Percentiles rank a stretch among this genome's conserved stretches.
These are phyloP conservation scores for Zea luxurians DNA, from an alignment of 176 grass and related monocot species.

Conservation along the genomic window DNA sequence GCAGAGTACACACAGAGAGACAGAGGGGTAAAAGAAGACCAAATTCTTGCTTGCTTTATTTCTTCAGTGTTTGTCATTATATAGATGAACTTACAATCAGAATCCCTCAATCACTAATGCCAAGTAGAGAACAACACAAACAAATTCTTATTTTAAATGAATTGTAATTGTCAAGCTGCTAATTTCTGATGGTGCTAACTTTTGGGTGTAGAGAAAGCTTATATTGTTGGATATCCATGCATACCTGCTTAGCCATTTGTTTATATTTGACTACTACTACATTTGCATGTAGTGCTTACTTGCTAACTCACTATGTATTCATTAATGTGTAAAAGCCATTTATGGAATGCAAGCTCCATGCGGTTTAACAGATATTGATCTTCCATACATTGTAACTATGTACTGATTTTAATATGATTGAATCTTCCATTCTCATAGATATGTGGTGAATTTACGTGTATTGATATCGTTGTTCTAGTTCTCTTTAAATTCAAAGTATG, in stretches of 20 bases:
- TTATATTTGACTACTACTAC: constrained; percentile 23
- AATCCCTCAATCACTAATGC: neutral
- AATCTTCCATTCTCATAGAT: constrained; percentile 12
- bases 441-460: constrained; percentile 13
- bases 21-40: neutral
- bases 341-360: constrained; percentile 19
- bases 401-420: constrained; percentile 19
- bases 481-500: constrained; percentile 26
- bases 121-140: neutral
- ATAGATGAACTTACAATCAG: neutral
- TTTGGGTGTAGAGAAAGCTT: neutral
- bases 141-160: neutral
- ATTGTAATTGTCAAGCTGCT: neutral
- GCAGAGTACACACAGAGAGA: neutral
- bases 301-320: neutral
- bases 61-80: neutral
- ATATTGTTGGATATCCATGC: constrained; percentile 14
- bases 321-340: neutral
- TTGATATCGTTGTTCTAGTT: neutral
- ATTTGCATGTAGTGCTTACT: neutral
- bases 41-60: neutral
- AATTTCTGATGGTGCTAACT: neutral
- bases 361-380: constrained; percentile 10
- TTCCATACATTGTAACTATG: constrained; percentile 16
- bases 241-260: constrained; percentile 23